Evolutionary conservation across 2,329 filamentous ascomycete genomes (phyloP).

Genomic region (Cryphonectria nitschkei): DNA sequence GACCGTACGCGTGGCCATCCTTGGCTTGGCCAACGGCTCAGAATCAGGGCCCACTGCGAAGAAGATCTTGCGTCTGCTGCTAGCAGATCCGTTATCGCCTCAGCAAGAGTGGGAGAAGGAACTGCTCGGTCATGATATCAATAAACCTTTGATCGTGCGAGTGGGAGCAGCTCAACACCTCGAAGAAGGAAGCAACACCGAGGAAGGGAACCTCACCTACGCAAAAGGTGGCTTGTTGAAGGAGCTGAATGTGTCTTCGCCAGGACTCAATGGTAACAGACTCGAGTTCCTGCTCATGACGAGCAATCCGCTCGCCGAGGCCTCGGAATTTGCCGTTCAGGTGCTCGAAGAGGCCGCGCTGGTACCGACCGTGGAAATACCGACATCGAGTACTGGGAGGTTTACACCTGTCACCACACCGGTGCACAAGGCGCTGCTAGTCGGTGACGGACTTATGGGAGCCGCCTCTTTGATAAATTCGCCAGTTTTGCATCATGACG

Average conservation of each 20-base stretch:
- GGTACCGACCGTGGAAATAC: constrained; percentile 75
- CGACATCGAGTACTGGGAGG: constrained; percentile 64
- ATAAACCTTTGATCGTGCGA: constrained; percentile 66
- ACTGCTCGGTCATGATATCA: constrained; percentile 54
- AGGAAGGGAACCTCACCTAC: constrained; percentile 46
- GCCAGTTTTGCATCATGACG: constrained; percentile 42
- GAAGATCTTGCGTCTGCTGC: constrained; percentile 67
- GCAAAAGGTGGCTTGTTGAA: constrained; percentile 51
- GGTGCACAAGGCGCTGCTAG: constrained; percentile 79
- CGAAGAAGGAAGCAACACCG: constrained; percentile 35
- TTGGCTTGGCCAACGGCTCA: constrained; percentile 49
- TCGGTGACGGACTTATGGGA: constrained; percentile 73
- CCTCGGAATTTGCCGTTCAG: constrained; percentile 45
- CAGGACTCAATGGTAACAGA: constrained; percentile 61
- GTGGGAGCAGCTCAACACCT: constrained; percentile 44
- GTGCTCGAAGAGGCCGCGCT: constrained; percentile 68
- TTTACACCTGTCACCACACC: constrained; percentile 74
- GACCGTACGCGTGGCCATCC: constrained; percentile 61
- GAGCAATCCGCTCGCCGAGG: constrained; percentile 51
- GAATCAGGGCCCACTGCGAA: constrained; percentile 56
- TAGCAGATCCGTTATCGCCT: constrained; percentile 70
- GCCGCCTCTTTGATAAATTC: constrained; percentile 58
- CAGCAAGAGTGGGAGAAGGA: constrained; percentile 70
- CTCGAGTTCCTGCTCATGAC: constrained; percentile 67
- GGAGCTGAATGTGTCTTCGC: constrained; percentile 66